A percentile compares a stretch with the other conserved stretches of the same genome.
Conservation (phyloP, 495 filamentous ascomycete genomes). For the Penicillium silybi region DNA sequence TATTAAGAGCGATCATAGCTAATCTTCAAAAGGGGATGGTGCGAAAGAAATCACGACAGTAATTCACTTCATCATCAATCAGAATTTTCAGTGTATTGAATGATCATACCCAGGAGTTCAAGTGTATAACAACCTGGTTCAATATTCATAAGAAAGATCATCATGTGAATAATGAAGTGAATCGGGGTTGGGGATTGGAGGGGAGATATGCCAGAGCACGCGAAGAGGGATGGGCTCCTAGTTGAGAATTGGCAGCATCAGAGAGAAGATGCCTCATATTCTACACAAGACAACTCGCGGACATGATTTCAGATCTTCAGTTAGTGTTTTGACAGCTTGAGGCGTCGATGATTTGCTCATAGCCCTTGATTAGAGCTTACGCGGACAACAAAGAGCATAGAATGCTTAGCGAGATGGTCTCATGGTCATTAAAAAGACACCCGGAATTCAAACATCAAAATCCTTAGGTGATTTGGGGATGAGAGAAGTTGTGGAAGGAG, state of each 20-base stretch:
- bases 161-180: slow-evolving; percentile 28
- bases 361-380: neutral
- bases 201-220: neutral
- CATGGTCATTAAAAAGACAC: neutral
- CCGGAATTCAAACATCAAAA: slow-evolving; percentile 5
- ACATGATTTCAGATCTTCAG: neutral
- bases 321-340: neutral
- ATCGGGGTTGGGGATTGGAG: neutral
- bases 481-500: slow-evolving; percentile 2
- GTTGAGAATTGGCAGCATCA: neutral
- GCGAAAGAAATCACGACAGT: neutral
- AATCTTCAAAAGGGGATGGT: neutral
- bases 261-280: neutral
- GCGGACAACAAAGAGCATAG: neutral
- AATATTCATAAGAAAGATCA: slow-evolving; percentile 38
- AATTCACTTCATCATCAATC: slow-evolving; percentile 28
- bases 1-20: neutral
- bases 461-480: neutral
- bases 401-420: neutral
- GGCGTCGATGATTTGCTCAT: neutral
- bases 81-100: slow-evolving; percentile 50
- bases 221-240: neutral
- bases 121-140: slow-evolving; percentile 32
- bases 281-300: too few species aligned
- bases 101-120: slow-evolving; percentile 37